These are phyloP conservation scores for Pseudogymnoascus verrucosus DNA, from an alignment of 2,329 filamentous ascomycete genomes.

Conservation along the genomic window DNA sequence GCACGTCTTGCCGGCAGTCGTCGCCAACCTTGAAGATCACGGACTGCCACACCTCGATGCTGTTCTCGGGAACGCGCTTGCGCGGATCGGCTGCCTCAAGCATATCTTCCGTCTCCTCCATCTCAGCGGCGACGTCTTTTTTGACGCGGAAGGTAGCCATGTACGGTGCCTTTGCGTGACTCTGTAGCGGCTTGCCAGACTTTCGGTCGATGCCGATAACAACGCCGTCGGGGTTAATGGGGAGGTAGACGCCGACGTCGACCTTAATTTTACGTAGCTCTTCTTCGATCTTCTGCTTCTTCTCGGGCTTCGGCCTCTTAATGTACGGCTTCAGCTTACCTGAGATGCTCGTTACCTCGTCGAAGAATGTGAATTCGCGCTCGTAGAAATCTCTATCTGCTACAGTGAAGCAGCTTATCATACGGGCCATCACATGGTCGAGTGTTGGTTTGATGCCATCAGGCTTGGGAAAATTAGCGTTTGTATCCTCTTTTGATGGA, in stretches of 20 bases:
- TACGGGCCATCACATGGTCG: slow-evolving; percentile 77
- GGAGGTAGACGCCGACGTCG: slow-evolving; percentile 93
- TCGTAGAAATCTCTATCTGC: slow-evolving; percentile 83
- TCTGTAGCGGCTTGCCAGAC: slow-evolving; percentile 93
- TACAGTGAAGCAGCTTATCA: slow-evolving; percentile 73
- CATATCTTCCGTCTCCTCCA: slow-evolving; percentile 45
- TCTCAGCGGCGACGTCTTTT: slow-evolving; percentile 54
- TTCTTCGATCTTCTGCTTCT: slow-evolving; percentile 98
- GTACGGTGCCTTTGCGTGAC: slow-evolving; percentile 95
- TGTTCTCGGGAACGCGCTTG: slow-evolving; percentile 39
- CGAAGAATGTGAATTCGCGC: slow-evolving; percentile 95
- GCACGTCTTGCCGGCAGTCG: slow-evolving; percentile 92
- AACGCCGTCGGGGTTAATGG: slow-evolving; percentile 91
- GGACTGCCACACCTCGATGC: slow-evolving; percentile 95
- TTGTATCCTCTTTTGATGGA: neutral
- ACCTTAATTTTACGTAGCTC: slow-evolving; percentile 96
- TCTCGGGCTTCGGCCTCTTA: slow-evolving; percentile 86
- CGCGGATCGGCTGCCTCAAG: slow-evolving; percentile 39
- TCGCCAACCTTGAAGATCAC: slow-evolving; percentile 99
- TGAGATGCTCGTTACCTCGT: slow-evolving; percentile 90
- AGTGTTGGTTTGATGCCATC: slow-evolving; percentile 90
- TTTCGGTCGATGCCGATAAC: slow-evolving; percentile 98
- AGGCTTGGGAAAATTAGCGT: slow-evolving; percentile 42
- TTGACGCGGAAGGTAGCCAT: slow-evolving; percentile 98
- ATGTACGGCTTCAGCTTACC: slow-evolving; percentile 93